phyloP scores from a whole-genome alignment of 345 rosid species.

The Pseudoturritis turrita region DNA sequence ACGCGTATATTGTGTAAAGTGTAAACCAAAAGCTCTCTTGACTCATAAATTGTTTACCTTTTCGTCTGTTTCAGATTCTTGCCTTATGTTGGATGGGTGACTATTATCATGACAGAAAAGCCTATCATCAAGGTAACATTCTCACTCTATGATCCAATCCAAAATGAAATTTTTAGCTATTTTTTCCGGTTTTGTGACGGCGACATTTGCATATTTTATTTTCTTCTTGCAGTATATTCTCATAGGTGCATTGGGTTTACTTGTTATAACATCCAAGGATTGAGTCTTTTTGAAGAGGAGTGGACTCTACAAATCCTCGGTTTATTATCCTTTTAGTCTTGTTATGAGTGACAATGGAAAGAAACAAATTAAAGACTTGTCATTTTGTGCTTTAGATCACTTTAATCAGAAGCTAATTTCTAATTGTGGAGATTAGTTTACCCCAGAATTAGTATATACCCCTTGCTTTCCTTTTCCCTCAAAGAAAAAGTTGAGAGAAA shows the following conservation, averaged over 20 bases:
- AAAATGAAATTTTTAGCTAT: neutral
- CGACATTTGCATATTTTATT: neutral
- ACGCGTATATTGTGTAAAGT: neutral
- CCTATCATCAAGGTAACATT: conserved; percentile 72
- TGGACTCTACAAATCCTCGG: conserved; percentile 7
- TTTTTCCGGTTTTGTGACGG: neutral
- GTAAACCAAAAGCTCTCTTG: neutral
- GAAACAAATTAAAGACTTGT: conserved; percentile 1
- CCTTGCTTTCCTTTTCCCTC: neutral
- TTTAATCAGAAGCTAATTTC: conserved; percentile 25
- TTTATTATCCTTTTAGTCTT: neutral
- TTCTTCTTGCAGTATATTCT: conserved; percentile 66
- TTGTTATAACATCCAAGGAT: conserved; percentile 87
- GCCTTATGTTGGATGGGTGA: conserved; percentile 94
- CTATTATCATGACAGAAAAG: conserved; percentile 95
- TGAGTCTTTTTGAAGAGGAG: conserved; percentile 28
- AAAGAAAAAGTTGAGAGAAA: neutral
- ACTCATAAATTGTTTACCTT: neutral
- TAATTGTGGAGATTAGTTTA: conserved; percentile 5
- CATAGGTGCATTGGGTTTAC: conserved; percentile 78
- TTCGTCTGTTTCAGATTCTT: conserved; percentile 50
- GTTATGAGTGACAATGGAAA: conserved; percentile 12
- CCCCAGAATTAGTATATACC: too few species aligned
- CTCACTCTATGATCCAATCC: neutral
- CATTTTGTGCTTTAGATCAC: conserved; percentile 22